Evolutionary conservation across 163 green algal genomes (phyloP).

Genomic region (Scenedesmus sp.): DNA sequence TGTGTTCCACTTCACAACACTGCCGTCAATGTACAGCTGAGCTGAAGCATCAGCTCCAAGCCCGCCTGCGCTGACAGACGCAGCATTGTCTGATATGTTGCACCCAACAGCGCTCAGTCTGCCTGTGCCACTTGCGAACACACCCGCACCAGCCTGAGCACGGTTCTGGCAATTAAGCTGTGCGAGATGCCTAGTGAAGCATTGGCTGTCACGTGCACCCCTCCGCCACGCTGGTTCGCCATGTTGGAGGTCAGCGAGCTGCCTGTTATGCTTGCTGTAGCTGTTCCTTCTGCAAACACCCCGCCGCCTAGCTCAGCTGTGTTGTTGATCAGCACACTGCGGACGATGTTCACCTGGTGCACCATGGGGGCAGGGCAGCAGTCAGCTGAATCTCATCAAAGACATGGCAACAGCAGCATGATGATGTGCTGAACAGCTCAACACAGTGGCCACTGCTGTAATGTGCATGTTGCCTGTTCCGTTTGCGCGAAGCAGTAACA

Average conservation of each 20-base stretch:
- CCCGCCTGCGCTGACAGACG: neutral
- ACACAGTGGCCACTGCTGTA: too few species aligned
- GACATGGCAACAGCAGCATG: too few species aligned
- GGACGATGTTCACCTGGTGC: neutral
- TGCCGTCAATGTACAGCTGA: neutral
- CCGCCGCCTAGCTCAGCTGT: neutral
- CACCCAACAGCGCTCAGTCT: neutral
- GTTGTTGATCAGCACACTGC: neutral
- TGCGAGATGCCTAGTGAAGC: neutral
- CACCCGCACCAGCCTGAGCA: neutral
- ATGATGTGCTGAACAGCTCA: too few species aligned
- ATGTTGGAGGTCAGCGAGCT: neutral
- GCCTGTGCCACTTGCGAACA: neutral
- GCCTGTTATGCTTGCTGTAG: neutral
- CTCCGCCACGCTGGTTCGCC: too few species aligned
- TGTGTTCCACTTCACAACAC: neutral
- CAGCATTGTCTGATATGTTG: neutral
- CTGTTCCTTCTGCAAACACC: neutral
- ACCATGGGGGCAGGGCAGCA: too few species aligned
- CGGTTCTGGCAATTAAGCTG: neutral
- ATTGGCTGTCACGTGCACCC: neutral
- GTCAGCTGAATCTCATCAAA: too few species aligned
- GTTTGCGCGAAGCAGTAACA: too few species aligned
- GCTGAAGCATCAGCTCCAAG: neutral
- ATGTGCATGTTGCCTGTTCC: too few species aligned